Conservation (phyloP, 345 rosid genomes). For the Combretum micranthum region DNA sequence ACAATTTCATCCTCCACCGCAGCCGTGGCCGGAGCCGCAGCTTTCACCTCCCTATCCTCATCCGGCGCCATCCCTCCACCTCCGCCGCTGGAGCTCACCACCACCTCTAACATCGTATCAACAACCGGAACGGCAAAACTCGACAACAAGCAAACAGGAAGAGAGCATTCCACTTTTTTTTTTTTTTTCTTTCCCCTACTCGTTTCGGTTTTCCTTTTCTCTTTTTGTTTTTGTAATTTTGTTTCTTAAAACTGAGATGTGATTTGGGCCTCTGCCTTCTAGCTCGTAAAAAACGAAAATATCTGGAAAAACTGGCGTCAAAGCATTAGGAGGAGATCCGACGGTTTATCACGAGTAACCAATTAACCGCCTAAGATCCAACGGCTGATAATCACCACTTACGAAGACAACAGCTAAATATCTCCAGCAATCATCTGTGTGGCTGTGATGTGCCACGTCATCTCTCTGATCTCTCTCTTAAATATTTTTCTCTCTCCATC, state of each 20-base stretch:
- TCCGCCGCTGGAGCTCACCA: constrained; percentile 33
- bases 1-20: too few species aligned
- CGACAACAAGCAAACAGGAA: background rate
- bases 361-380: constrained; percentile 9
- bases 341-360: constrained; percentile 18
- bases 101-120: constrained; percentile 32
- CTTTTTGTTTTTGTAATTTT: background rate
- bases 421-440: constrained; percentile 25
- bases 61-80: constrained; percentile 8
- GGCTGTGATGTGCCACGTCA: constrained; percentile 50
- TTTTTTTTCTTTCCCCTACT: background rate
- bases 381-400: constrained; percentile 5
- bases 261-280: background rate
- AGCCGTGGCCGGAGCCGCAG: too few species aligned
- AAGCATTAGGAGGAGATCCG: constrained; percentile 6
- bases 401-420: constrained; percentile 23
- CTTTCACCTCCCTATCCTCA: constrained; percentile 12
- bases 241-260: background rate
- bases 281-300: constrained; percentile 17
- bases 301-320: constrained; percentile 24
- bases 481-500: constrained; percentile 14
- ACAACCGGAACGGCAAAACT: background rate
- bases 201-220: background rate
- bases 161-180: background rate
- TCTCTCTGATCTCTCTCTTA: constrained; percentile 7